Percentiles rank a stretch among this genome's conserved stretches.
phyloP scores from a whole-genome alignment of 352 stramenopile species.

The Phytophthora cactorum region DNA sequence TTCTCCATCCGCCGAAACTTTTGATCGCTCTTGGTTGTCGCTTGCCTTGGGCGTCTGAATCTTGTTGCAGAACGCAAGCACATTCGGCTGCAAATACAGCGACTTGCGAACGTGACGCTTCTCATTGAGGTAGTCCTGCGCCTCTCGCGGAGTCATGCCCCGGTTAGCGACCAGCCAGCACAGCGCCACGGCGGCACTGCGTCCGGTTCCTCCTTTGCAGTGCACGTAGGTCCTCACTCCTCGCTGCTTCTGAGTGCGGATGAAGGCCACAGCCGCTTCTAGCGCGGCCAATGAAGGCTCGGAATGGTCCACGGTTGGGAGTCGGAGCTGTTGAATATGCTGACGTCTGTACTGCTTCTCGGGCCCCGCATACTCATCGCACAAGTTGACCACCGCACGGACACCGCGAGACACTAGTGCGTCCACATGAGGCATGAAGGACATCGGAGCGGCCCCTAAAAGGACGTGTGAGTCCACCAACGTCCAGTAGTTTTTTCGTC shows the following conservation, averaged over 20 bases:
- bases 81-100: constrained; percentile 90
- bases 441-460: constrained; percentile 92
- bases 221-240: constrained; percentile 96
- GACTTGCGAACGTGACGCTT: constrained; percentile 91
- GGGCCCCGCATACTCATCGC: constrained; percentile 95
- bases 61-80: constrained; percentile 79
- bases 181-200: constrained; percentile 91
- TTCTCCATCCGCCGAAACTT: constrained; percentile 8
- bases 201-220: constrained; percentile 96
- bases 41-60: constrained; percentile 33
- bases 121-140: constrained; percentile 90
- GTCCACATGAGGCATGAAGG: constrained; percentile 88
- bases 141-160: constrained; percentile 72
- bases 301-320: constrained; percentile 92
- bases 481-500: constrained; percentile 91
- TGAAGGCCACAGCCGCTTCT: constrained; percentile 87
- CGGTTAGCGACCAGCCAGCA: constrained; percentile 89
- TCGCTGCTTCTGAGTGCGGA: constrained; percentile 82
- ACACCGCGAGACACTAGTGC: constrained; percentile 81
- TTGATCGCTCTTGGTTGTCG: constrained; percentile 11
- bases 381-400: constrained; percentile 95
- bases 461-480: constrained; percentile 93
- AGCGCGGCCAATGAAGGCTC: constrained; percentile 79
- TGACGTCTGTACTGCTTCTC: constrained; percentile 85
- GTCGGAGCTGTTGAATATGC: constrained; percentile 89